phyloP scores from a whole-genome alignment of 352 stramenopile species.

The Elongisporangium anandrum region DNA sequence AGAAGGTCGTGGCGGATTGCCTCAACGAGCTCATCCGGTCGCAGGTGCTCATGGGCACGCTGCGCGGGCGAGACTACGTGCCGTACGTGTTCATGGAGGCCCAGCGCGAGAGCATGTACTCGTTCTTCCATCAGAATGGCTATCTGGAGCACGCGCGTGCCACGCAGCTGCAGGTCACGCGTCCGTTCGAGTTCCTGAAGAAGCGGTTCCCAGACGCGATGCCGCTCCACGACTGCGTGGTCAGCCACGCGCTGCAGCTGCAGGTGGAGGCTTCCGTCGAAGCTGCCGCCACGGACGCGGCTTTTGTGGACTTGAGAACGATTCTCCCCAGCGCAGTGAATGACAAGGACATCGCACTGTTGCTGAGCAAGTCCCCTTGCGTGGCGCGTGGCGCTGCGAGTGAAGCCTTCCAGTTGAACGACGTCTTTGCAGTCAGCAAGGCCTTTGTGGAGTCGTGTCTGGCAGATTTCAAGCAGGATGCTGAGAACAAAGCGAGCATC shows the following conservation, averaged over 20 bases:
- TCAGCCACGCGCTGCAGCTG: slow-evolving; percentile 52
- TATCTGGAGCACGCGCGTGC: slow-evolving; percentile 65
- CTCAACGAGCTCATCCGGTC: slow-evolving; percentile 49
- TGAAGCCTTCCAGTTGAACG: slow-evolving; percentile 44
- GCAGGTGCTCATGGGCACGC: slow-evolving; percentile 51
- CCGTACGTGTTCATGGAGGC: slow-evolving; percentile 72
- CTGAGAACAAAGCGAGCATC: slow-evolving; percentile 28
- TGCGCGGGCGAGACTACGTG: slow-evolving; percentile 74
- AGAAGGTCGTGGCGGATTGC: slow-evolving; percentile 55
- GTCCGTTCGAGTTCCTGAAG: slow-evolving; percentile 73
- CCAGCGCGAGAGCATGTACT: slow-evolving; percentile 72
- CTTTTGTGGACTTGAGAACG: slow-evolving; percentile 50
- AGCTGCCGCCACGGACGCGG: slow-evolving; percentile 58
- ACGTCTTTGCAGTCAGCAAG: slow-evolving; percentile 59
- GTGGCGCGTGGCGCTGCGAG: slow-evolving; percentile 21
- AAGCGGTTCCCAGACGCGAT: slow-evolving; percentile 66
- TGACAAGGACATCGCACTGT: slow-evolving; percentile 30
- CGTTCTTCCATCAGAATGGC: slow-evolving; percentile 85
- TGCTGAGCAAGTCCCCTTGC: slow-evolving; percentile 41
- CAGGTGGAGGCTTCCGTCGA: slow-evolving; percentile 75
- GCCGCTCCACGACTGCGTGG: slow-evolving; percentile 54
- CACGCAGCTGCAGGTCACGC: slow-evolving; percentile 49
- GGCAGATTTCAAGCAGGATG: slow-evolving; percentile 51
- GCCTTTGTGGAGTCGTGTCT: slow-evolving; percentile 42
- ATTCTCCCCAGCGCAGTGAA: slow-evolving; percentile 61